Base-by-base conservation (phyloP, 2,329 filamentous ascomycete genomes). In the Scedosporium minutisporum region DNA sequence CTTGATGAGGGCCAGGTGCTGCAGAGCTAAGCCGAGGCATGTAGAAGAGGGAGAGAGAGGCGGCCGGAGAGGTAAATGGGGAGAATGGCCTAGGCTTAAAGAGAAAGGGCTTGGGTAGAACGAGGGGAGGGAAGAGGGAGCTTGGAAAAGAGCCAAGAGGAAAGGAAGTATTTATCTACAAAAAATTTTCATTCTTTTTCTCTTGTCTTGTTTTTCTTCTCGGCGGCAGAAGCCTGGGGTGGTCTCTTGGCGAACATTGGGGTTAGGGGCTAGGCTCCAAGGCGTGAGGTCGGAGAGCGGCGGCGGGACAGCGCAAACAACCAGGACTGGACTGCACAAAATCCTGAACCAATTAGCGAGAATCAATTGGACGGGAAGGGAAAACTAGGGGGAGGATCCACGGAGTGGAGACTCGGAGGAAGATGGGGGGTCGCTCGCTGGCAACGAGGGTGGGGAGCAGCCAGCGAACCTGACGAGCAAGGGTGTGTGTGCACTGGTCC, bases 341-440 rank as follows among this genome's bases (percentile, higher is more conserved):
- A 48, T 55, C 23, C 18, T 55, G 12, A 27, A 27, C 51, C 51
- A 55, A 55, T 55, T 55, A 55, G 51, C 18, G 51, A 48, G 51
- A 55, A 55, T 55, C 51, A 55, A 23, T 55, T 55, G 51, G 51
- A 55, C 51, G 51, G 51, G 51, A 55, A 55, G 18, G 51, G 51
- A 55, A 55, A 55, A 23, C 23, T 23, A 14, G 23, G 21, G 12
- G 51, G 51, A 23, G 51, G 7, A 12, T 27, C 12, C 51, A 55
- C 18, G 21, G 21, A 27, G 23, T 14, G n/a, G 51, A 25, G 9
- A 27, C 23, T 55, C 23, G 18, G 18, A 18, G 51, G 51, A 55
- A 6, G 23, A 55, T 38, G 33, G 33, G 33, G 33, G 33, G 33
- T 38, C 33, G 2, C 9, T 38, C 33, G 33, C 10, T 38, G 33